Conservation (phyloP, 2,329 filamentous ascomycete genomes). For the Trichophyton simii region DNA sequence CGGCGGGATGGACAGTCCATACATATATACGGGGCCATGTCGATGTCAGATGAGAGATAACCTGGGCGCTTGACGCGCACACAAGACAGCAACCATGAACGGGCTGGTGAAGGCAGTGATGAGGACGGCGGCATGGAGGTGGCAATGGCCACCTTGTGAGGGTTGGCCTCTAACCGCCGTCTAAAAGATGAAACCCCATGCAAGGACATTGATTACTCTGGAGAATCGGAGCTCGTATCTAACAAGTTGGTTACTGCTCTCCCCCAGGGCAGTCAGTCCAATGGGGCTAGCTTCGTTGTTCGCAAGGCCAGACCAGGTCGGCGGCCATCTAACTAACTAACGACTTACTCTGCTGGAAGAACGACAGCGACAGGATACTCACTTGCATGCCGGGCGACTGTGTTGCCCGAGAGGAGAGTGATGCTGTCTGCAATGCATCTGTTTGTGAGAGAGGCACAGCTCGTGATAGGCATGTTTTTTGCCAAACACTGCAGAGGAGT, state of each 20-base stretch:
- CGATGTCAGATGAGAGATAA: background rate
- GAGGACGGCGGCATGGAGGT: background rate
- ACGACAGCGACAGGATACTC: background rate
- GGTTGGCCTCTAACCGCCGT: background rate
- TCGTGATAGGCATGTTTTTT: background rate
- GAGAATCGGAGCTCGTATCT: background rate
- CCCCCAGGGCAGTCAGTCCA: too few relatives aligned
- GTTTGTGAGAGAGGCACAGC: background rate
- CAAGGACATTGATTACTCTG: background rate
- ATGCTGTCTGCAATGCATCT: background rate
- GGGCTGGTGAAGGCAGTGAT: background rate
- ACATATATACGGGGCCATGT: background rate
- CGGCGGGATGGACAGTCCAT: background rate
- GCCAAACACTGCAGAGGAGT: background rate
- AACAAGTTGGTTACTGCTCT: too few relatives aligned
- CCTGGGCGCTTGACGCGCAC: background rate
- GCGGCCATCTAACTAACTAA: too few relatives aligned
- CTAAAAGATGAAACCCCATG: background rate
- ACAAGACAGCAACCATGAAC: background rate
- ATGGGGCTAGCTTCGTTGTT: too few relatives aligned
- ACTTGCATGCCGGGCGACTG: background rate
- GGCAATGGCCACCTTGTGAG: background rate
- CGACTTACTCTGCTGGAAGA: too few relatives aligned
- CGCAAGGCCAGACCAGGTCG: too few relatives aligned
- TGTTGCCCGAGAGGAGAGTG: background rate